These are phyloP conservation scores for Chlorophyllum brunneum DNA, from an alignment of 768 basidiomycete genomes.

Conservation along the genomic window DNA sequence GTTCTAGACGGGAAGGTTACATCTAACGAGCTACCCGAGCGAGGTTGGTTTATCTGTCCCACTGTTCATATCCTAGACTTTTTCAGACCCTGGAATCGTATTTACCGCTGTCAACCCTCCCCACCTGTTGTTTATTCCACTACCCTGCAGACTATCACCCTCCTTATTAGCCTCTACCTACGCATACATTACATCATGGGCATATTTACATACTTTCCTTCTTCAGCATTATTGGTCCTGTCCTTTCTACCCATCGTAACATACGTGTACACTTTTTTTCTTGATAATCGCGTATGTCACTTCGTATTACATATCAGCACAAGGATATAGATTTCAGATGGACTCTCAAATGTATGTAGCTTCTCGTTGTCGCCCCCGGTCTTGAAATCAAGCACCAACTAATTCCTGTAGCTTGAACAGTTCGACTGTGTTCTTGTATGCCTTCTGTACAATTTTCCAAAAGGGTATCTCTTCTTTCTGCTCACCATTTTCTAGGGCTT, in stretches of 20 bases:
- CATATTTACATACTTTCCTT: not conserved
- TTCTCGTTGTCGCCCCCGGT: too few species aligned
- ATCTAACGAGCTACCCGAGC: not conserved
- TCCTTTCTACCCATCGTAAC: not conserved
- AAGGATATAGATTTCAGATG: not conserved
- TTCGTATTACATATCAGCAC: not conserved
- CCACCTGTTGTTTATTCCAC: constrained; percentile 10
- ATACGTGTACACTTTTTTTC: not conserved
- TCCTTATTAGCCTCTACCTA: not conserved
- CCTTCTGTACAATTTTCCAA: constrained; percentile 7
- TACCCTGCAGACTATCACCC: constrained; percentile 1
- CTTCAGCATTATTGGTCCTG: not conserved
- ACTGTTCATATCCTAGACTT: not conserved
- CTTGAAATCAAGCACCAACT: not conserved
- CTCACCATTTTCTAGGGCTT: not conserved
- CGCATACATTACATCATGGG: not conserved
- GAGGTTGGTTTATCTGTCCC: not conserved
- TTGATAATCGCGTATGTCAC: not conserved
- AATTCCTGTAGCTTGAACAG: constrained; percentile 7
- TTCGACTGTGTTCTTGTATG: constrained; percentile 6
- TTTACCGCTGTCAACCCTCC: not conserved
- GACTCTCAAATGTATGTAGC: not conserved
- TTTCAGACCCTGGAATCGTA: constrained; percentile 6
- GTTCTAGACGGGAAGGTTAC: not conserved
- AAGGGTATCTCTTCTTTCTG: constrained; percentile 4